Conservation (phyloP, 768 basidiomycete genomes). For the Trametes coccinea region DNA sequence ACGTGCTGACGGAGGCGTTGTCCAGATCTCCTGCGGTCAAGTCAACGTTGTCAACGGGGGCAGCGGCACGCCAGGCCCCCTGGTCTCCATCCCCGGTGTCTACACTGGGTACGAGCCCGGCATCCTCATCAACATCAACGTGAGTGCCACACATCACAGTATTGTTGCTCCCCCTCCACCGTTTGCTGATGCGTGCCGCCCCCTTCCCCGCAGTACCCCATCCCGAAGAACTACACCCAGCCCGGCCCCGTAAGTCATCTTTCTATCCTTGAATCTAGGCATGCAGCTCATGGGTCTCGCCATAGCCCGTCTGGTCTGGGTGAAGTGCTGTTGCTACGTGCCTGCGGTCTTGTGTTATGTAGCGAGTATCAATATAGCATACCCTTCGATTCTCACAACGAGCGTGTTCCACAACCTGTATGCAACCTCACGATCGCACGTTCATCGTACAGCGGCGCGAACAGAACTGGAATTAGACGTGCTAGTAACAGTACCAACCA, state of each 20-base stretch:
- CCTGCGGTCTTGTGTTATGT: background rate
- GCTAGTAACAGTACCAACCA: background rate
- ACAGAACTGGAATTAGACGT: background rate
- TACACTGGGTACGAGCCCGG: constrained; percentile 35
- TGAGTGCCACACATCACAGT: constrained; percentile 12
- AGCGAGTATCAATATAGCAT: constrained; percentile 7
- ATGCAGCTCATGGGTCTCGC: background rate
- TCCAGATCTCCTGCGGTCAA: constrained; percentile 34
- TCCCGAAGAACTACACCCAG: constrained; percentile 25
- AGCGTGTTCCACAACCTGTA: no score
- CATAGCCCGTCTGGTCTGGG: constrained; percentile 20
- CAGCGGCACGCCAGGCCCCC: constrained; percentile 31
- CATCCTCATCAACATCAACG: constrained; percentile 36
- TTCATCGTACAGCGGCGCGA: background rate
- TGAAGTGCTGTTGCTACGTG: constrained; percentile 2
- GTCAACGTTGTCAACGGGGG: constrained; percentile 34
- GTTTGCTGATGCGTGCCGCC: background rate
- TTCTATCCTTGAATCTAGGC: no score
- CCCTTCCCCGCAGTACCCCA: constrained; percentile 13
- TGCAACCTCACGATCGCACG: no score
- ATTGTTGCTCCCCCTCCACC: background rate
- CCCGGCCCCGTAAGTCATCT: constrained; percentile 15
- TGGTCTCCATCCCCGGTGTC: constrained; percentile 33
- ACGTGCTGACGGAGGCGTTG: background rate
- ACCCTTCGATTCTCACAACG: background rate